Percentiles rank a stretch among this genome's conserved stretches.
Evolutionary conservation across 2,329 filamentous ascomycete species (phyloP).

Genomic region (Epichloe uncinata): DNA sequence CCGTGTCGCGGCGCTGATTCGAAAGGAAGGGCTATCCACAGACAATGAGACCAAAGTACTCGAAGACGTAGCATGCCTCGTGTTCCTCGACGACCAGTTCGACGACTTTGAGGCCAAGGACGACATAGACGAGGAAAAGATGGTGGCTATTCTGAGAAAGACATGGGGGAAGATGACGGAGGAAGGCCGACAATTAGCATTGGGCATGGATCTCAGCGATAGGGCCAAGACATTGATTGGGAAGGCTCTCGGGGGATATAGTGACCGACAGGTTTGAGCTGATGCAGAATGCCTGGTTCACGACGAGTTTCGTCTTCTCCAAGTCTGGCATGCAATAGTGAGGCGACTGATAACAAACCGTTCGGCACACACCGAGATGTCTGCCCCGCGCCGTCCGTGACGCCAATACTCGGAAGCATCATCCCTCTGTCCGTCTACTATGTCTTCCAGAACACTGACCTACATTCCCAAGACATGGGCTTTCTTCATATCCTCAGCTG

Average conservation of each 20-base stretch:
- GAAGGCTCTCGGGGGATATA: slow-evolving; percentile 37
- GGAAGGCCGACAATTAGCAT: slow-evolving; percentile 47
- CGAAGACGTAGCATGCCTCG: slow-evolving; percentile 76
- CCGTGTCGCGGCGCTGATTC: slow-evolving; percentile 56
- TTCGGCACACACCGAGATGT: too few relatives aligned
- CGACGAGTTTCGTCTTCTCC: too few relatives aligned
- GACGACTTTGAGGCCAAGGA: slow-evolving; percentile 60
- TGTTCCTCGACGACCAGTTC: slow-evolving; percentile 79
- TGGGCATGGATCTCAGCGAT: slow-evolving; percentile 51
- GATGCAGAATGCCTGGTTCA: too few relatives aligned
- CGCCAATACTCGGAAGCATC: too few relatives aligned
- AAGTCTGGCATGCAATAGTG: too few relatives aligned
- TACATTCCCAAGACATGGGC: too few relatives aligned
- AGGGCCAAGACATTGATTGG: slow-evolving; percentile 46
- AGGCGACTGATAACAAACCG: too few relatives aligned
- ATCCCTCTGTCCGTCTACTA: too few relatives aligned
- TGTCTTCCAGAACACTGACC: too few relatives aligned
- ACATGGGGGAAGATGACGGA: slow-evolving; percentile 64
- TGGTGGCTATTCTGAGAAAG: slow-evolving; percentile 56
- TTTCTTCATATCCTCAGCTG: too few relatives aligned
- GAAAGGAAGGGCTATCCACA: slow-evolving; percentile 58
- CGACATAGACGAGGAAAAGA: slow-evolving; percentile 64
- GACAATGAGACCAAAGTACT: slow-evolving; percentile 55
- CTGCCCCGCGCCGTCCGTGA: too few relatives aligned
- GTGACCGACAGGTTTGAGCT: too few relatives aligned